A percentile compares a stretch with the other conserved stretches of the same genome.
Conservation (phyloP, 441 rosid species). For the Raphanus hybrid region DNA sequence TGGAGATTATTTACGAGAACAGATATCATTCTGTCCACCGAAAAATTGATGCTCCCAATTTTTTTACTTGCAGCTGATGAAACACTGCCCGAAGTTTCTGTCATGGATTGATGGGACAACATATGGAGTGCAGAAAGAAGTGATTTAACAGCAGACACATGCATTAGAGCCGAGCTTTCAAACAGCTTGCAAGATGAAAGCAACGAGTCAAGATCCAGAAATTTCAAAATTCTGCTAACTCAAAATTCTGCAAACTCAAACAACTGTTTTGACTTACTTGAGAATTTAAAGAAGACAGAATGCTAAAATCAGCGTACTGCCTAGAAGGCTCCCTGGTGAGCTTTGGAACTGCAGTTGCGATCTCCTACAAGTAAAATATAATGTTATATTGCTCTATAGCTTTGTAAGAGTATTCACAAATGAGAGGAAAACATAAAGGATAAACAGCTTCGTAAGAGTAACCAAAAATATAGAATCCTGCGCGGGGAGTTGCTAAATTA, state of each 20-base stretch:
- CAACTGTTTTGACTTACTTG: conserved; percentile 63
- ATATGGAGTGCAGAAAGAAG: conserved; percentile 91
- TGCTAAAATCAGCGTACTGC: conserved; percentile 81
- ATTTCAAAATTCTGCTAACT: conserved; percentile 31
- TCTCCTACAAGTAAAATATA: conserved; percentile 62
- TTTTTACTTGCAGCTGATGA: conserved; percentile 83
- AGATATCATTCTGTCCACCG: conserved; percentile 97
- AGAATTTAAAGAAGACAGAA: conserved; percentile 95
- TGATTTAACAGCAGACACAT: conserved; percentile 92
- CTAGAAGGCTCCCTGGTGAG: conserved; percentile 85
- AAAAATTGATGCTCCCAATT: conserved; percentile 83
- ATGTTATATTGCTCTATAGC: conserved; percentile 7
- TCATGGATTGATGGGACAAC: conserved; percentile 88
- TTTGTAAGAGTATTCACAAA: conserved; percentile 13
- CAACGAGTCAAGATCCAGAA: conserved; percentile 48
- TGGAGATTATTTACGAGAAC: conserved; percentile 96
- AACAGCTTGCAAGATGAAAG: conserved; percentile 73
- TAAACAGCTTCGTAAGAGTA: conserved; percentile 1
- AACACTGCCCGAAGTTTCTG: conserved; percentile 69
- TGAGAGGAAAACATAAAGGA: conserved; percentile 17
- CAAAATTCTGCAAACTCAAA: conserved; percentile 18
- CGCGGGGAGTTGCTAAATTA: conserved; percentile 36
- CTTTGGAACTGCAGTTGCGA: conserved; percentile 77
- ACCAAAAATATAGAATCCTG: conserved; percentile 17
- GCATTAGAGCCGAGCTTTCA: conserved; percentile 99